Evolutionary conservation across 2,329 filamentous ascomycete species (phyloP), one percentile per base, ranked within the genome.

Genomic region (Pyrenophora seminiperda): DNA sequence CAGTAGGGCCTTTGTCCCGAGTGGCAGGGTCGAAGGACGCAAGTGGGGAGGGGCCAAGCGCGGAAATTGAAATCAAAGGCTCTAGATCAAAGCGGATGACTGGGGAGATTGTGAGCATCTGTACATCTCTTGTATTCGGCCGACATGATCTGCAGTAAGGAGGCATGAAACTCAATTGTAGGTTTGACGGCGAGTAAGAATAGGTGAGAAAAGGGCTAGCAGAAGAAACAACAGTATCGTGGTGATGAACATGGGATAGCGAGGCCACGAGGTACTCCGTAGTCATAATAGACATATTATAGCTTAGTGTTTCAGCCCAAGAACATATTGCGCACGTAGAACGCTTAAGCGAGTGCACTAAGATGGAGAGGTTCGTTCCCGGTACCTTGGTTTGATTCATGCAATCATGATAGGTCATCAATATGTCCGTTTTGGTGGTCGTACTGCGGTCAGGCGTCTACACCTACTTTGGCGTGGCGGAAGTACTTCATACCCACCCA

Each of bases 401-500:
- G 56, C 42, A 36, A 46, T 27, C 24, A 10, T 27, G 24, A 27
- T 39, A 29, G 40, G 33, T 40, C 44, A 43, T 41, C 43, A 43
- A 53, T 34, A 52, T 53, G 47, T 57, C 42, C 42, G 54, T 39
- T 45, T 43, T 45, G 14, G 17, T 39, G 50, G 24, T 34, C 36
- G 17, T 32, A 20, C 42, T 37, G 30, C 20, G 37, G 44, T 50
- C 68, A 71, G 24, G 64, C 63, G 41, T 84, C 82, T 30, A 84
- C 82, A 15, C 80, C 81, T 37, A 97, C 95, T 77, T 96, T 96
- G 27, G 94, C 93, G 79, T 99, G 94, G 62, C 92, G 86, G 70
- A 99, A 99, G 74, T 97, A 97, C 73, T 99, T 99, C 93, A 99
- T 97, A 18, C 94, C 94, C 40, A 97, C 88, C 94, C 94, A 99